These are phyloP conservation scores for Scutellaria galericulata DNA, from an alignment of 257 asterid genomes.

Conservation along the genomic window DNA sequence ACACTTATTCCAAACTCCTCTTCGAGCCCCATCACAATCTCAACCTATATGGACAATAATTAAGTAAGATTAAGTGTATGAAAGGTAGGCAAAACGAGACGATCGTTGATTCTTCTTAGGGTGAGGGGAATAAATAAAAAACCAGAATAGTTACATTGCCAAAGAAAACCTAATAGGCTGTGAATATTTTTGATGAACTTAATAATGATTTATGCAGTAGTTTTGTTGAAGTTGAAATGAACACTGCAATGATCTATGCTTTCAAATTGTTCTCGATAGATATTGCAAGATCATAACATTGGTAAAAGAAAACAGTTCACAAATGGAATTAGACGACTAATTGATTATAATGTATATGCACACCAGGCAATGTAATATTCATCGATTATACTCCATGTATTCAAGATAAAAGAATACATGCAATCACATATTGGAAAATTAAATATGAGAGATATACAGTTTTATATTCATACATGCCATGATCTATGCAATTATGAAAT, in stretches of 20 bases:
- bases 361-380: background rate
- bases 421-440: background rate
- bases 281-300: too few species aligned
- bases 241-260: background rate
- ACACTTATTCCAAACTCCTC: constrained; percentile 88
- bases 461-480: background rate
- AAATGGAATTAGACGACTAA: background rate
- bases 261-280: background rate
- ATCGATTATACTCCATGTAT: constrained; percentile 6
- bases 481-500: background rate
- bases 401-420: background rate
- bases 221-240: background rate
- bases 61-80: background rate
- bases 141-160: background rate
- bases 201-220: background rate
- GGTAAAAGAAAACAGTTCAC: too few species aligned
- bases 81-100: background rate
- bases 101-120: background rate
- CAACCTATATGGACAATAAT: constrained; percentile 52
- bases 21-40: constrained; percentile 95
- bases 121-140: background rate
- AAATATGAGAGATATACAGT: background rate
- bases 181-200: background rate
- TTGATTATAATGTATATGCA: background rate
- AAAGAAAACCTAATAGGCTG: background rate